Evolutionary conservation across 106 monocot genomes (phyloP).

Genomic region (Iris macrosiphon): DNA sequence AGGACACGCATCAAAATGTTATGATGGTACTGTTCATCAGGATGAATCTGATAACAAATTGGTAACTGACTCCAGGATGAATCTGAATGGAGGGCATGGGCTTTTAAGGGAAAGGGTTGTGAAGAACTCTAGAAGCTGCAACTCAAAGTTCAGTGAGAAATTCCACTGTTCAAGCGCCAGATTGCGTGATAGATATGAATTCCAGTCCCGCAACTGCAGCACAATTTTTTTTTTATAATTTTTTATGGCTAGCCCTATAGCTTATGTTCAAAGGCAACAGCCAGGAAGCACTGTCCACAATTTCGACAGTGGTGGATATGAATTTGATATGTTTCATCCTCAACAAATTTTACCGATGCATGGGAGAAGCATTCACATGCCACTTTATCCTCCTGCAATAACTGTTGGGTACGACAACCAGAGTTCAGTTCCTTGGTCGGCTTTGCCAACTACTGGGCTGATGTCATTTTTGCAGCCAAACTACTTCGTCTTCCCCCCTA

Average conservation of each 20-base stretch:
- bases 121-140: no score
- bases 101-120: no score
- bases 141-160: conserved; percentile 34
- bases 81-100: no score
- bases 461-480: conserved; percentile 40
- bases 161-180: conserved; percentile 26
- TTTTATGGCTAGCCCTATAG: conserved; percentile 3
- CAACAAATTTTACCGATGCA: conserved; percentile 22
- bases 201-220: conserved; percentile 18
- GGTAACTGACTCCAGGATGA: no score
- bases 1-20: no score
- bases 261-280: conserved; percentile 2
- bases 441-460: conserved; percentile 28
- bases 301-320: conserved; percentile 20
- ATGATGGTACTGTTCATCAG: no score
- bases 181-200: conserved; percentile 35
- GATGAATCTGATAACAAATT: no score
- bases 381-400: conserved; percentile 30
- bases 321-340: conserved; percentile 10
- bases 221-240: conserved; percentile 8
- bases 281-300: conserved; percentile 2
- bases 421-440: conserved; percentile 33
- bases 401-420: conserved; percentile 33
- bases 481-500: conserved; percentile 32
- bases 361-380: conserved; percentile 25